phyloP scores from a whole-genome alignment of 1,284 basidiomycete species.

The Trametes pubescens region DNA sequence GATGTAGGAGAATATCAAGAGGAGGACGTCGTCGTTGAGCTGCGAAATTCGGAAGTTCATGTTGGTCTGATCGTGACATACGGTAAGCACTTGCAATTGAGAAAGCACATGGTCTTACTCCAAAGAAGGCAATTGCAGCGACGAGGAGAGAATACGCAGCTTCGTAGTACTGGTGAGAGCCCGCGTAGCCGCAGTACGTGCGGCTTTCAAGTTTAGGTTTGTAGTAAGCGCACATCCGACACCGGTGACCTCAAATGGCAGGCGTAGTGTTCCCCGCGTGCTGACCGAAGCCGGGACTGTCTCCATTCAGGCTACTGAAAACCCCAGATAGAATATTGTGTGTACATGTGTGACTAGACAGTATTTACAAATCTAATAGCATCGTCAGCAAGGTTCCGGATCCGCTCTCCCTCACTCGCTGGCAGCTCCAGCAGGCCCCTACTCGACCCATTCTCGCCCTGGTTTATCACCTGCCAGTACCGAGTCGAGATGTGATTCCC shows the following conservation, averaged over 20 bases:
- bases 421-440: background rate
- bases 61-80: background rate
- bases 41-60: background rate
- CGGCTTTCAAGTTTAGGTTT: background rate
- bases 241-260: background rate
- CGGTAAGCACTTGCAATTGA: too few relatives aligned
- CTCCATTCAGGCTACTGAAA: background rate
- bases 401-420: background rate
- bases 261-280: background rate
- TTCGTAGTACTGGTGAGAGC: too few relatives aligned
- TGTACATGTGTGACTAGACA: background rate
- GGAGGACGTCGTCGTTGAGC: constrained; percentile 17
- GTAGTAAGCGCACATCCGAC: background rate
- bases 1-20: constrained; percentile 1
- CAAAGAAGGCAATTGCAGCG: too few relatives aligned
- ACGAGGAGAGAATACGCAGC: too few relatives aligned
- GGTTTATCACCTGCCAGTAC: background rate
- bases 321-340: background rate
- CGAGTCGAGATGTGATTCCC: background rate
- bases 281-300: background rate
- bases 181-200: too few relatives aligned
- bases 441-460: background rate
- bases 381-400: background rate
- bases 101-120: background rate
- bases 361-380: too few relatives aligned